Base-by-base conservation (phyloP, 129 eudicot genomes). In the Lactuca sativa region DNA sequence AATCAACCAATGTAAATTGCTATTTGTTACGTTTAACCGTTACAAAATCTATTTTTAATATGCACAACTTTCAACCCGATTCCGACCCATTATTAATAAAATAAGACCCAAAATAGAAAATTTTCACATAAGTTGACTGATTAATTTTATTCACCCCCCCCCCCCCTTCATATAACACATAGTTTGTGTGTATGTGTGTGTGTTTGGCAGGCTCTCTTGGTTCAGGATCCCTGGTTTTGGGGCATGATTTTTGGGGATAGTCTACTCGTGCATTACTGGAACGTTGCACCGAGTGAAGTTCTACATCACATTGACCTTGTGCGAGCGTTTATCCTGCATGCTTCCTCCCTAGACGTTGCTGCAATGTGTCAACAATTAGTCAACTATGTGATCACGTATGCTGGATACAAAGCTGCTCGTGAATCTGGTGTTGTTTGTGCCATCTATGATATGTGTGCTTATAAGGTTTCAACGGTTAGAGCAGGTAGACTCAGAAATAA, bases 321-420 rank as follows among this genome's bases (percentile, higher is more conserved):
- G 59, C 67, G 79, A 66, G 15, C 73, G 13, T 74, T 66, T 58
- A 66, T 74, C 49, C 52, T 58, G 2, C 36, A 56, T 17, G 73
- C 51, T 25, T 31, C 54, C 60, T 3, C 18, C 6, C 12, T 11
- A 56, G 60, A 74, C 5, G 15, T 74, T 2, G 17, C 31, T 40
- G 4, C 17, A 37, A 43, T 66, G 79, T 13, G 49, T 0, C 9
- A 1, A 10, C 14, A 3, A 8, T 56, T 65, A 59, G 52, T 66
- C 9, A 17, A 12, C 3, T 74, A 74, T 36, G 25, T 57, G 58
- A 12, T 15, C 73, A 16, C 31, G 1, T 66, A 43, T 57, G 52
- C 14, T 32, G 73, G 73, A 34, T 5, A 14, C 51, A 11, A 64
- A 0, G 53, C 34, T 21, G 49, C 49, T 32, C 37, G 13, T 65